phyloP scores from a whole-genome alignment of 2,329 filamentous ascomycete species.

The Paracorniculantispora psalliotae region DNA sequence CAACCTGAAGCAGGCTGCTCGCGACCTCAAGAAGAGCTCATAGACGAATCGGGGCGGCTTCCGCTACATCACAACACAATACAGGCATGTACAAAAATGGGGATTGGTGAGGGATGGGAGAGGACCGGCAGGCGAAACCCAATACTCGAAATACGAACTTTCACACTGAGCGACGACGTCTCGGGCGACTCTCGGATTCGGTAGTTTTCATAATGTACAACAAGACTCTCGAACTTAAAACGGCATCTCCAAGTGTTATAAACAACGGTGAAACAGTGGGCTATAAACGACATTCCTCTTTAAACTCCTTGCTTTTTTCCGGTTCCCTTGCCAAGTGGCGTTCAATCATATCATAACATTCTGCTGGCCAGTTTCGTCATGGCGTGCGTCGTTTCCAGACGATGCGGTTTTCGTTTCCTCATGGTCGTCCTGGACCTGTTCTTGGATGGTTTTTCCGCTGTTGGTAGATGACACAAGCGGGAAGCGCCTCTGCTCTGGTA shows the following conservation, averaged over 20 bases:
- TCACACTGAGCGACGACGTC: constrained; percentile 1
- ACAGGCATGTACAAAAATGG: constrained; percentile 24
- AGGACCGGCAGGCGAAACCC: constrained; percentile 1
- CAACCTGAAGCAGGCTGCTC: constrained; percentile 59
- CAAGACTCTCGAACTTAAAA: constrained; percentile 11
- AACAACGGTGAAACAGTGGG: neutral
- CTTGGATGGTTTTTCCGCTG: neutral
- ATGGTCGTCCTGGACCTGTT: neutral
- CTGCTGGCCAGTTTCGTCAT: constrained; percentile 8
- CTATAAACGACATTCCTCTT: constrained; percentile 2
- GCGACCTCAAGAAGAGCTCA: constrained; percentile 49
- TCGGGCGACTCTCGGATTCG: constrained; percentile 4
- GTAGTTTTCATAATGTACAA: constrained; percentile 15
- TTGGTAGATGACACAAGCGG: neutral
- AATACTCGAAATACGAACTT: neutral
- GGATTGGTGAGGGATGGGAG: neutral
- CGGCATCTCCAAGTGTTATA: neutral
- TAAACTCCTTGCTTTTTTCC: neutral
- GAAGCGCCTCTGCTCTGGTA: neutral
- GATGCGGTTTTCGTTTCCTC: neutral
- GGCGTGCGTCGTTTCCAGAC: neutral
- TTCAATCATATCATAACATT: constrained; percentile 10
- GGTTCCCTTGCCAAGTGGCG: neutral
- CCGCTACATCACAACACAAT: constrained; percentile 9
- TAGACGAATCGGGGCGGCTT: constrained; percentile 22